These are phyloP conservation scores for Pythium rhizo-oryzae DNA, from an alignment of 352 stramenopile genomes.

Conservation along the genomic window DNA sequence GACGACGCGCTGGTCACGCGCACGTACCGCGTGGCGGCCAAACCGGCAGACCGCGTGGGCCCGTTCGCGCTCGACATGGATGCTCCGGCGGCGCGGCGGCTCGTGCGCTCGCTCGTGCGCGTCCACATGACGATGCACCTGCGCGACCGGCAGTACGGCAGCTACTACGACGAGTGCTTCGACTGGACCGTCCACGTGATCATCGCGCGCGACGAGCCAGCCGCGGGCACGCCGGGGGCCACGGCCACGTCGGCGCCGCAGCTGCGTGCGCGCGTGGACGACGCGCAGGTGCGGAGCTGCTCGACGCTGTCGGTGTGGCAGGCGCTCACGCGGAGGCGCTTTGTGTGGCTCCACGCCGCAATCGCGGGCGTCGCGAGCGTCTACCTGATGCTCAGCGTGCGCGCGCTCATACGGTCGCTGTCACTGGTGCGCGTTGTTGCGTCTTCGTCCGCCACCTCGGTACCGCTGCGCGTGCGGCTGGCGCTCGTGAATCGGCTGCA, in stretches of 20 bases:
- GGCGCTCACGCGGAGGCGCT: slow-evolving; percentile 49
- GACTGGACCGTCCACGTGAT: slow-evolving; percentile 73
- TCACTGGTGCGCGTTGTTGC: slow-evolving; percentile 22
- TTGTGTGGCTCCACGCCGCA: slow-evolving; percentile 79
- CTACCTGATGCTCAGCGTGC: slow-evolving; percentile 68
- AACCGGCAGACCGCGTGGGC: slow-evolving; percentile 39
- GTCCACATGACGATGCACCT: slow-evolving; percentile 62
- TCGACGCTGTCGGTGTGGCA: slow-evolving; percentile 48
- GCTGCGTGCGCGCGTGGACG: slow-evolving; percentile 56
- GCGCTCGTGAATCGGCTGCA: slow-evolving; percentile 75
- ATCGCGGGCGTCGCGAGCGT: slow-evolving; percentile 44
- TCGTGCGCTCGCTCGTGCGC: slow-evolving; percentile 50
- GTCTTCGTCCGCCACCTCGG: slow-evolving; percentile 21
- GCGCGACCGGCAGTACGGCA: slow-evolving; percentile 71
- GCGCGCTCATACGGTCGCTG: slow-evolving; percentile 60
- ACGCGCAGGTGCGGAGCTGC: slow-evolving; percentile 64
- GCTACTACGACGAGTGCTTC: slow-evolving; percentile 86
- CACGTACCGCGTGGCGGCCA: slow-evolving; percentile 49
- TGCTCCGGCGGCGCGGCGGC: slow-evolving; percentile 37
- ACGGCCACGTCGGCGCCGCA: slow-evolving; percentile 27
- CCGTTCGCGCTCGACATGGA: slow-evolving; percentile 58
- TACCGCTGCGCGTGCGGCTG: slow-evolving; percentile 58
- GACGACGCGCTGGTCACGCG: slow-evolving; percentile 21
- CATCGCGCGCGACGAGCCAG: slow-evolving; percentile 44
- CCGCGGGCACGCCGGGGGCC: neutral